Base-by-base conservation (phyloP, 1,139 yeast genomes). In the Kodamaea ohmeri region DNA sequence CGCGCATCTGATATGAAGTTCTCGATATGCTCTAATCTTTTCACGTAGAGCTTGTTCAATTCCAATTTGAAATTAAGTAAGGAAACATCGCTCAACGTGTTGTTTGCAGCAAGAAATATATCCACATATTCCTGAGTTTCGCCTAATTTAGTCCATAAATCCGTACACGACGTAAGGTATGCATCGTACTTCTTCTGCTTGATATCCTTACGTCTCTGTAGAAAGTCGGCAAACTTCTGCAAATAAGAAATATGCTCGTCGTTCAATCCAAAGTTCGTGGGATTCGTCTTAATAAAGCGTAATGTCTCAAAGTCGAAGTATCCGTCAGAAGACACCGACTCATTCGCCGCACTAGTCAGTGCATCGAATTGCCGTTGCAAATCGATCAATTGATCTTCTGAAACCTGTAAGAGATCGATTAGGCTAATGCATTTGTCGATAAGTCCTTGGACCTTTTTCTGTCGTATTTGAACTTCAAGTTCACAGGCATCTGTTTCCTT, bases 1-100 rank as follows among this genome's bases (percentile, higher is more conserved):
- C 90, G 70, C 1, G 86, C 68, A 35, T 79, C 83, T 11, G 65
- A 55, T 11, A 90, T 83, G 44, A 90, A 81, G 16, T 76, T 76
- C 39, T 83, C 83, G 25, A 89, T 77, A 46, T 74, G 75, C 41
- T 78, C 74, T 13, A 79, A 71, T 48, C 94, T 77, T 57, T 79
- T 77, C 19, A 67, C 63, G 37, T 75, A 69, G 25, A 90, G 66
- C 41, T 85, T 70, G 19, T 67, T 67, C 34, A 83, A 58, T 51
- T 88, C 92, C 29, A 51, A 49, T 43, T 76, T 73, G 45, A 78
- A 75, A 33, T 63, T 61, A 31, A 58, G 46, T 14, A 70, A 42
- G 0, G 73, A 60, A 11, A 48, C 41, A 36, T 71, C 76, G 7
- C 66, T 76, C 56, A 57, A 50, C 35, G 60, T 43, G n/a, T 53